These are phyloP conservation scores for Syzygium syzygioides DNA, from an alignment of 441 rosid genomes.

Conservation along the genomic window DNA sequence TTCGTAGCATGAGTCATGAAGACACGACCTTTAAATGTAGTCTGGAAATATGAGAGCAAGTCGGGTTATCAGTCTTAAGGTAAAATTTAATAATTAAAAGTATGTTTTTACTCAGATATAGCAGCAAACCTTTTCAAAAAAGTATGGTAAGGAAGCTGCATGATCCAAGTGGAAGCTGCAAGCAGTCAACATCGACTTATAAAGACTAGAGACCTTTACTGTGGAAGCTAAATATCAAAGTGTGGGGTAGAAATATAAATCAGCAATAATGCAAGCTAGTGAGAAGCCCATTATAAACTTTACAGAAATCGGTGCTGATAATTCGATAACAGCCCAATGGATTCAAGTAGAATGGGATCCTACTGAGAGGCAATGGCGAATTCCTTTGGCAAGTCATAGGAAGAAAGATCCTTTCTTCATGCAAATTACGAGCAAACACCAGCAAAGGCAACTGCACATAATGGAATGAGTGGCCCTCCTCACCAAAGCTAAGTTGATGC, in stretches of 20 bases:
- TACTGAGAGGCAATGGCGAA: background rate
- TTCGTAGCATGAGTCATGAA: background rate
- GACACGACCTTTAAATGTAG: background rate
- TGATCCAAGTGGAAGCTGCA: background rate
- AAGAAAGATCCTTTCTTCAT: background rate
- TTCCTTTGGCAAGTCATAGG: background rate
- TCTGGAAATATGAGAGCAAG: background rate
- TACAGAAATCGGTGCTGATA: background rate
- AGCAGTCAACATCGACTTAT: background rate
- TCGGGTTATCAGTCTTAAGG: background rate
- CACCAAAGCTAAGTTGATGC: background rate
- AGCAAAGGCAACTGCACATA: background rate
- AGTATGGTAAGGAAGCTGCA: background rate
- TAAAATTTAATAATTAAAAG: background rate
- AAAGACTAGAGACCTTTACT: background rate
- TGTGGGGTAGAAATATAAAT: background rate
- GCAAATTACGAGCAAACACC: background rate
- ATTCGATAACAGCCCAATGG: background rate
- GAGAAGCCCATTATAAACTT: background rate
- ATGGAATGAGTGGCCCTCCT: background rate
- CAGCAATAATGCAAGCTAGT: background rate
- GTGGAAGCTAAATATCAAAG: background rate
- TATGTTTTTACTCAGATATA: background rate
- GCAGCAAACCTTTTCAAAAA: background rate
- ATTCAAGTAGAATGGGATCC: background rate